Evolutionary conservation across 352 stramenopile genomes (phyloP), one percentile per base, ranked within the genome.

Genomic region (Phytophthora pistaciae): DNA sequence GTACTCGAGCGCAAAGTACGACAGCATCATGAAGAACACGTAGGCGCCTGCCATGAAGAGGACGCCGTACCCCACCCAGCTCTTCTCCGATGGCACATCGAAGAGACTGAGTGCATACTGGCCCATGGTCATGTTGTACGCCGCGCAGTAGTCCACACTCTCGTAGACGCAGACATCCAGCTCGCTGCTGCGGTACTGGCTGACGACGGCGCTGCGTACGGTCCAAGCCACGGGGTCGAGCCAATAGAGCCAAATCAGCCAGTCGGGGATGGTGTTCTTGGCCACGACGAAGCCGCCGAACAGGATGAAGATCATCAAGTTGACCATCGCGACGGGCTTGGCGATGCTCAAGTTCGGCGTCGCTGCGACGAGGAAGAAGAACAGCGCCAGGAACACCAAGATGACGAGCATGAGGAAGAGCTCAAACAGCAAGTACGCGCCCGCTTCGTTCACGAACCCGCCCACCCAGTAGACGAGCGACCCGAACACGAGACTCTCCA

Each of bases 391-490:
- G 61, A 90, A 89, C 10, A 80, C 79, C 40, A 90, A 63, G 53
- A 80, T 88, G 29, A 74, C 87, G 82, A 76, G 73, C 64, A 97
- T 76, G 29, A 98, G 77, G 14, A 91, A 76, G 0, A 85, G 53
- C 60, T 94, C 70, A 44, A 94, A 97, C 54, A 94, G 64, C 16
- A 97, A 66, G 67, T 92, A 97, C 38, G 82, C 70, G 2, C 58
- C 64, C 5, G 74, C 68, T 33, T 84, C 72, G 5, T 44, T 58
- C 18, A 84, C 81, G 46, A 98, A 87, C 23, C 91, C 91, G 46
- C 91, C 75, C 70, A 96, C 84, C 79, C 85, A 98, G 71, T 98
- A 98, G 13, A 97, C 73, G 31, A 97, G 71, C 14, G 83, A 93
- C 10, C 90, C 90, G 75, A 98, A 97, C n/a, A 95, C 65, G 23